phyloP scores from a whole-genome alignment of 2,329 filamentous ascomycete genomes.

The Magnaporthiopsis rhizophila region DNA sequence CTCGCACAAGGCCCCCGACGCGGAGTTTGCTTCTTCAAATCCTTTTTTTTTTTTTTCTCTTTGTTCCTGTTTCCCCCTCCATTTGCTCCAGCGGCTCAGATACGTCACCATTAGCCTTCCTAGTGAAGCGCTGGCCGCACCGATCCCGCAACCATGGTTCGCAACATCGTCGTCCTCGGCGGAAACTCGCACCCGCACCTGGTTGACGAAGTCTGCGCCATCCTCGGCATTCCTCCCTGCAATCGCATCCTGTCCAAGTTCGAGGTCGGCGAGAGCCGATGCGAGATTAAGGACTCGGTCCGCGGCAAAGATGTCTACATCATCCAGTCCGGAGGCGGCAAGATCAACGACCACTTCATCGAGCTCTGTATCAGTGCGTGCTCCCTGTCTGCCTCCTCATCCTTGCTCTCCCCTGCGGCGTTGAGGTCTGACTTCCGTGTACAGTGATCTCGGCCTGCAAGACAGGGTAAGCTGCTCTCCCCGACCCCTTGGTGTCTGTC shows the following conservation, averaged over 20 bases:
- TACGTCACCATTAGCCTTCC: neutral
- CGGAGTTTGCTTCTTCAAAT: neutral
- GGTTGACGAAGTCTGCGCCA: conserved; percentile 78
- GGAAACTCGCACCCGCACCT: conserved; percentile 88
- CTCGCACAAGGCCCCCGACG: neutral
- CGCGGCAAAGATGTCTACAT: conserved; percentile 99
- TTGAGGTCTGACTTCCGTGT: conserved; percentile 4
- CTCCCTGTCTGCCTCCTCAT: conserved; percentile 3
- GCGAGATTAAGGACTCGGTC: conserved; percentile 94
- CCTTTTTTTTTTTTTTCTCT: neutral
- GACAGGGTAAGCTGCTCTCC: conserved; percentile 23
- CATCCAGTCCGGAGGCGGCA: conserved; percentile 85
- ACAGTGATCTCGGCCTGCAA: conserved; percentile 88
- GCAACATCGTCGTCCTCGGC: conserved; percentile 89
- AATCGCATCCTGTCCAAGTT: conserved; percentile 86
- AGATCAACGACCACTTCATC: conserved; percentile 93
- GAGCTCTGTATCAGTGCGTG: conserved; percentile 73
- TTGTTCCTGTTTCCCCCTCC: neutral
- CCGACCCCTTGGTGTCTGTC: neutral
- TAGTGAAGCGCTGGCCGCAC: neutral
- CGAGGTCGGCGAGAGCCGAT: conserved; percentile 87
- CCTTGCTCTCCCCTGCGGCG: neutral
- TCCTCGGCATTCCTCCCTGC: conserved; percentile 78
- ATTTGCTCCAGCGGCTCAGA: neutral
- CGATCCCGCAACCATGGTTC: conserved; percentile 56